phyloP scores from a whole-genome alignment of 306 rosid species.

The Pterocarpus macrocarpus region DNA sequence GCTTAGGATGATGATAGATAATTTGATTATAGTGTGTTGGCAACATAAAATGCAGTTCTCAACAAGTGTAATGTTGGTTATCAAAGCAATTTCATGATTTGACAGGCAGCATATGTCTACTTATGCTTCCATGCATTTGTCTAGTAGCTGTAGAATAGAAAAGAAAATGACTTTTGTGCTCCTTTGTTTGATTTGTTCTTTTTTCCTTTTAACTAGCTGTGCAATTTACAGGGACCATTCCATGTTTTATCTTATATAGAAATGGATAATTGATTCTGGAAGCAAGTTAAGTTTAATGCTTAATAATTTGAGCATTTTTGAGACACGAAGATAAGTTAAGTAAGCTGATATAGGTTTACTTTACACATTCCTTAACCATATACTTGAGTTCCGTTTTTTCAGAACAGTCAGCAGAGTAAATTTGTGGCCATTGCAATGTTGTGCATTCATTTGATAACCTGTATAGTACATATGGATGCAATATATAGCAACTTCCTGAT shows the following conservation, averaged over 20 bases:
- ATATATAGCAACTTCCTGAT: conserved; percentile 19
- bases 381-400: neutral
- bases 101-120: neutral
- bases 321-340: neutral
- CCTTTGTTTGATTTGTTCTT: conserved; percentile 7
- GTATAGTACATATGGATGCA: neutral
- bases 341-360: neutral
- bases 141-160: neutral
- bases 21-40: neutral
- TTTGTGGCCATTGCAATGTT: neutral
- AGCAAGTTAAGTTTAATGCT: conserved; percentile 10
- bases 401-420: neutral
- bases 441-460: neutral
- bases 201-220: neutral
- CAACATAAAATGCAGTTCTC: neutral
- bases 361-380: neutral
- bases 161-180: neutral
- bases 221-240: neutral
- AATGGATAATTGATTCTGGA: conserved; percentile 13
- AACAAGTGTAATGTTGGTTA: neutral
- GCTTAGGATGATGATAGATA: neutral
- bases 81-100: neutral
- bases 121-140: conserved; percentile 12
- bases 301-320: conserved; percentile 10
- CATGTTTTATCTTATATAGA: neutral